Evolutionary conservation across 352 stramenopile species (phyloP), one percentile per base, ranked within the genome.

Genomic region (Pythium guiyangense): DNA sequence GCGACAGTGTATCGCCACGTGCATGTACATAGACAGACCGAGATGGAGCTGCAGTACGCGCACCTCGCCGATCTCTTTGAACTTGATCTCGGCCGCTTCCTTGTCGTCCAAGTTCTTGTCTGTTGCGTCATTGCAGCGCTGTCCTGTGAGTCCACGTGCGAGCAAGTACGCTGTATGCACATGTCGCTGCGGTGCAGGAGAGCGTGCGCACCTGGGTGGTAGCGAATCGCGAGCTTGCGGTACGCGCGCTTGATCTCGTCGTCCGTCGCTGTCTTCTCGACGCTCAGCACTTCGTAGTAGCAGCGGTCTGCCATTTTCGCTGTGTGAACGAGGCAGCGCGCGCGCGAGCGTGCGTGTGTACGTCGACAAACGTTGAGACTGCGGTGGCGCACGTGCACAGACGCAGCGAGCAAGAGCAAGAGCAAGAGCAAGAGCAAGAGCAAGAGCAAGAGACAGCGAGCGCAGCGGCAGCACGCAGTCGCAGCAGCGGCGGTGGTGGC

Each of bases 101-200:
- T 96, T 88, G 47, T 91, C 84, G 67, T 96, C 86, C 57, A 90
- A 59, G 63, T 97, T 96, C 69, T 96, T 96, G 70, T 97, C 82
- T 92, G 40, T 44, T 17, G 12, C 14, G 35, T 40, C 9, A 10
- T 40, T 14, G 35, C 34, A 9, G 2, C 35, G 60, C 14, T 12
- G 43, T 27, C 14, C 18, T 11, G 10, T 29, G 43, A 48, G 43
- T 29, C 20, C 14, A 40, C 35, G 35, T 40, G 35, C 14, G 14
- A 10, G 35, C 9, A 14, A 15, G 35, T 40, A 40, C 35, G 14
- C 35, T 40, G 9, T 10, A 11, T n/a, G 39, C 17, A 45, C 11
- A 11, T 45, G 39, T 6, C n/a, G 42, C 39, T 35, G 27, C 12
- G 25, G 20, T 27, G 43, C 17, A 22, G 4, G 10, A 12, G 3